Conservation (phyloP, 2,329 filamentous ascomycete genomes). For the Xylariaceae sp. region DNA sequence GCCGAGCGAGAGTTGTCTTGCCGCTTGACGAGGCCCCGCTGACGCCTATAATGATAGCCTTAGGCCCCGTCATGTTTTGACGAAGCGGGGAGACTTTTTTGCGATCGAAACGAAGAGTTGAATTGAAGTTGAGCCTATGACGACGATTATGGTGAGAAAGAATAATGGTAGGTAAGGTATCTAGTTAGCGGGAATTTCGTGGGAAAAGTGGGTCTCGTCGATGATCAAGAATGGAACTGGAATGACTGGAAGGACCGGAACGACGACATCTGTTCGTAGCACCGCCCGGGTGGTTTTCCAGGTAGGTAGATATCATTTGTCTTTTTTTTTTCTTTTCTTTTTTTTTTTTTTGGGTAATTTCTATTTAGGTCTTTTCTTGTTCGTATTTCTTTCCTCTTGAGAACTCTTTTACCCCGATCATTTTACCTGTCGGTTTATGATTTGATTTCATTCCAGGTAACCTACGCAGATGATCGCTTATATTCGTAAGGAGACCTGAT, state of each 20-base stretch:
- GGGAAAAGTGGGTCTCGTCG: neutral
- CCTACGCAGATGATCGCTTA: neutral
- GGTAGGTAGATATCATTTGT: too few species aligned
- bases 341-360: too few species aligned
- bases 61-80: conserved; percentile 21
- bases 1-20: conserved; percentile 86
- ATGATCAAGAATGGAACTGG: neutral
- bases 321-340: too few species aligned
- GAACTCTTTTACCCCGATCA: too few species aligned
- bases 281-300: too few species aligned
- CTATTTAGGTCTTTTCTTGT: too few species aligned
- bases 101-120: neutral
- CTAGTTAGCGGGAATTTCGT: neutral
- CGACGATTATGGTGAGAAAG: neutral
- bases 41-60: conserved; percentile 66
- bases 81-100: neutral
- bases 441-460: too few species aligned
- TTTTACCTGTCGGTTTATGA: too few species aligned
- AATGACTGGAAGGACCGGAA: neutral
- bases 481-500: neutral
- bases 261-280: too few species aligned
- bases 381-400: too few species aligned
- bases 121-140: neutral
- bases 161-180: neutral
- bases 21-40: conserved; percentile 89